Conservation (phyloP, 257 asterid genomes). For the Parsonsia alboflavescens region DNA sequence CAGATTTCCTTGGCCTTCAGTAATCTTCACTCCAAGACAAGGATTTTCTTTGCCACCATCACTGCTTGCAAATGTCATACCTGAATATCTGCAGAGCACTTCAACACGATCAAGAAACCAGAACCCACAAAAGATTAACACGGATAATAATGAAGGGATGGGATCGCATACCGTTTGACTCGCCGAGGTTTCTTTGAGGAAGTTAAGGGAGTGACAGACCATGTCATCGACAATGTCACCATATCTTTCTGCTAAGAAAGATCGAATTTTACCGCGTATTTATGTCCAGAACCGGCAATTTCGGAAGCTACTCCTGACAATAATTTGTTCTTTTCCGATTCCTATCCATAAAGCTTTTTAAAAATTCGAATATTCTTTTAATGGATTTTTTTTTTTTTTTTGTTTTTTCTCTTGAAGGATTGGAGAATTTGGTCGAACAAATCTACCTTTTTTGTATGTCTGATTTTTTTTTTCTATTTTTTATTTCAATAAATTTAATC, state of each 20-base stretch:
- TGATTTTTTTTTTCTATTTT: no score
- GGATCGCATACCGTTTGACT: slow-evolving; percentile 45
- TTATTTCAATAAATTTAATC: no score
- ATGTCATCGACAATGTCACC: slow-evolving; percentile 51
- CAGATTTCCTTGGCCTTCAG: slow-evolving; percentile 75
- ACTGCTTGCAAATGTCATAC: slow-evolving; percentile 61
- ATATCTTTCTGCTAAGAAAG: slow-evolving; percentile 23
- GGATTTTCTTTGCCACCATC: slow-evolving; percentile 37
- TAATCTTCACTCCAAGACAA: slow-evolving; percentile 43
- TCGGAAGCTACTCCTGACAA: not conserved
- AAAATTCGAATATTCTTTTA: slow-evolving; percentile 29
- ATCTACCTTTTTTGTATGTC: no score
- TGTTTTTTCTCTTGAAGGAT: no score
- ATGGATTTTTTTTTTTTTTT: no score
- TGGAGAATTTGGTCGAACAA: no score
- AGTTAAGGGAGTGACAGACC: slow-evolving; percentile 41
- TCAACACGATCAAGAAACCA: slow-evolving; percentile 2
- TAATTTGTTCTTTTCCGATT: not conserved
- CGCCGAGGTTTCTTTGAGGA: slow-evolving; percentile 55
- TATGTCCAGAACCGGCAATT: not conserved
- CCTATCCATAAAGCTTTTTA: not conserved
- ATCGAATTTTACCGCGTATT: not conserved
- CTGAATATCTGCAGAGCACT: slow-evolving; percentile 43
- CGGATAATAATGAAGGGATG: not conserved
- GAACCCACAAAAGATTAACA: not conserved